phyloP scores from a whole-genome alignment of 371 early-diverging fungal genomes.

The Mortierella sp. region DNA sequence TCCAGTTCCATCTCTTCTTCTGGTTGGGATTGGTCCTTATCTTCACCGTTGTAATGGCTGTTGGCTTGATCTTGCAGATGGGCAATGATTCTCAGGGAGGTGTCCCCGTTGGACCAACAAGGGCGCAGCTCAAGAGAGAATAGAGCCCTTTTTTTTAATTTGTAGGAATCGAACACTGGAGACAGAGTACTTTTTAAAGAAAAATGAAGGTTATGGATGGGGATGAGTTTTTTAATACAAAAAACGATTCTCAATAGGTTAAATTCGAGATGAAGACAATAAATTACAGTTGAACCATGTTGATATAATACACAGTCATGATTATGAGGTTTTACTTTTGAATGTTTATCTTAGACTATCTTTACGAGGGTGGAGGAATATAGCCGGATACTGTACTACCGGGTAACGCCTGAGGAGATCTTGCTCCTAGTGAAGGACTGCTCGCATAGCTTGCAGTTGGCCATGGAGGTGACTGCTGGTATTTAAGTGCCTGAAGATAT shows the following conservation, averaged over 20 bases:
- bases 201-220: too few species aligned
- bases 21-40: constrained; percentile 42
- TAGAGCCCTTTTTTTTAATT: constrained; percentile 3
- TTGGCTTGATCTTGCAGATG: constrained; percentile 51
- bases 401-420: constrained; percentile 39
- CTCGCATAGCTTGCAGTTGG: neutral
- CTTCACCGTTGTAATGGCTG: constrained; percentile 27
- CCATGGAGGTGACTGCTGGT: neutral
- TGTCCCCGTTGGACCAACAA: constrained; percentile 52
- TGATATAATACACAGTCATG: too few species aligned
- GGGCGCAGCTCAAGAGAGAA: constrained; percentile 52
- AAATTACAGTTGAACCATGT: neutral
- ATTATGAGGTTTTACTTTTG: too few species aligned
- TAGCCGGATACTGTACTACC: constrained; percentile 19
- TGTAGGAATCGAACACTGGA: too few species aligned
- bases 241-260: too few species aligned
- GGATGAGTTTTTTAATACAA: neutral
- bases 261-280: too few species aligned
- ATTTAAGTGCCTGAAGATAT: constrained; percentile 24
- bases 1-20: constrained; percentile 55
- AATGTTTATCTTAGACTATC: neutral
- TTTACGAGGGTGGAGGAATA: constrained; percentile 32
- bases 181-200: too few species aligned
- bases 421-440: constrained; percentile 31
- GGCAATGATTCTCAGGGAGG: constrained; percentile 49